phyloP scores from a whole-genome alignment of 2,329 filamentous ascomycete genomes.

The Mariannaea elegans region DNA sequence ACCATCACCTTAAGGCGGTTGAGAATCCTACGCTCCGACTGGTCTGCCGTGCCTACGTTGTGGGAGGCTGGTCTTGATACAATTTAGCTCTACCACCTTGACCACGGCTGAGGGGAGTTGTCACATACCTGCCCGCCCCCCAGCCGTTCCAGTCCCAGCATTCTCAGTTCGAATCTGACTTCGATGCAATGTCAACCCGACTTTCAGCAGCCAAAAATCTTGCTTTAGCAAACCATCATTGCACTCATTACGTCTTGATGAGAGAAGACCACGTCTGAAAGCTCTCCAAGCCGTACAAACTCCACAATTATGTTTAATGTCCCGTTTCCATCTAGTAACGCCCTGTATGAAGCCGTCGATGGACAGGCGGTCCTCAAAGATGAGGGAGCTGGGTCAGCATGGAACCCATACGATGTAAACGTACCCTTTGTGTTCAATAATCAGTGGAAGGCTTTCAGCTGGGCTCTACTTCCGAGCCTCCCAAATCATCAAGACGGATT shows the following conservation, averaged over 20 bases:
- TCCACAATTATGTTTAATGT: background rate
- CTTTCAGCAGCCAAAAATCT: background rate
- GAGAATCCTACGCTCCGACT: background rate
- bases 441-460: background rate
- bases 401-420: background rate
- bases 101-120: background rate
- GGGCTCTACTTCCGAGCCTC: background rate
- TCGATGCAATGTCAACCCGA: background rate
- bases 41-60: background rate
- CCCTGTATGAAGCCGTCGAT: background rate
- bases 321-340: background rate
- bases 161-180: background rate
- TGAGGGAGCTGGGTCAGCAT: background rate
- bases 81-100: background rate
- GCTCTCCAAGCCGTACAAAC: background rate
- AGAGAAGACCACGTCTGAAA: background rate
- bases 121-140: background rate
- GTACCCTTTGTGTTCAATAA: background rate
- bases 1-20: background rate
- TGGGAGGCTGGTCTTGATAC: background rate
- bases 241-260: background rate
- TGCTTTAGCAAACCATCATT: background rate
- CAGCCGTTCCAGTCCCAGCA: background rate
- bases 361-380: background rate
- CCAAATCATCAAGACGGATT: background rate